These are phyloP conservation scores for Phytopythium aichiense DNA, from an alignment of 352 stramenopile species.

Conservation along the genomic window DNA sequence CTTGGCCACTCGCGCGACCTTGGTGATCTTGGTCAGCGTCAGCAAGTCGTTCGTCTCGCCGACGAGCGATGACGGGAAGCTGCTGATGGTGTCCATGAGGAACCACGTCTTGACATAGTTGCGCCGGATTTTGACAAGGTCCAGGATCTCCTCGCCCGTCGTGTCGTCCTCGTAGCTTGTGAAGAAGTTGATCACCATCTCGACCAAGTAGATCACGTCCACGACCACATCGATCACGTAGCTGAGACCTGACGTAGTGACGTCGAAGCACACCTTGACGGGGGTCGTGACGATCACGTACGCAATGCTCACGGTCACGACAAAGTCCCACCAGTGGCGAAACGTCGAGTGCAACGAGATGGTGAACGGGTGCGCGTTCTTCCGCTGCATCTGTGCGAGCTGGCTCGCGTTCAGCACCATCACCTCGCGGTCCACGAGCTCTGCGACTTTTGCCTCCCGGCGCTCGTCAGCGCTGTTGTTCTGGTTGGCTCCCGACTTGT, in stretches of 20 bases:
- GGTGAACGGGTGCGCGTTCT: constrained; percentile 40
- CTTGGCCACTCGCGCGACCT: constrained; percentile 52
- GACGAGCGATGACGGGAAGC: constrained; percentile 43
- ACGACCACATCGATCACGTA: constrained; percentile 43
- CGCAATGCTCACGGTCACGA: constrained; percentile 41
- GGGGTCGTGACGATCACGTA: constrained; percentile 55
- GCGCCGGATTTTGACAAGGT: constrained; percentile 43
- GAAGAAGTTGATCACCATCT: constrained; percentile 59
- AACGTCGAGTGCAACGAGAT: constrained; percentile 63
- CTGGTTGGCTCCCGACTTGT: constrained; percentile 19
- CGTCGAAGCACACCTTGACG: constrained; percentile 51
- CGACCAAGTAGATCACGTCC: constrained; percentile 52
- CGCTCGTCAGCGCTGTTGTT: constrained; percentile 27
- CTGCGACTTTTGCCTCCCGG: constrained; percentile 36
- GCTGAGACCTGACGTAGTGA: constrained; percentile 22
- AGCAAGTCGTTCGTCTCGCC: constrained; percentile 24
- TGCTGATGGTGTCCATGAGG: constrained; percentile 46
- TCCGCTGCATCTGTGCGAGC: constrained; percentile 51
- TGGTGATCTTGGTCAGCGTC: constrained; percentile 50
- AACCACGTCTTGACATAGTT: constrained; percentile 61
- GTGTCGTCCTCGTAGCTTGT: constrained; percentile 62
- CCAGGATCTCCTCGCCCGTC: constrained; percentile 58
- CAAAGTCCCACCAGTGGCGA: constrained; percentile 56
- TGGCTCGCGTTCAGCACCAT: constrained; percentile 59
- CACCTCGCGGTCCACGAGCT: constrained; percentile 55